Percentiles rank a stretch among this genome's conserved stretches.
These are phyloP conservation scores for Myxozyma mucilagina DNA, from an alignment of 805 yeast species.

Conservation along the genomic window DNA sequence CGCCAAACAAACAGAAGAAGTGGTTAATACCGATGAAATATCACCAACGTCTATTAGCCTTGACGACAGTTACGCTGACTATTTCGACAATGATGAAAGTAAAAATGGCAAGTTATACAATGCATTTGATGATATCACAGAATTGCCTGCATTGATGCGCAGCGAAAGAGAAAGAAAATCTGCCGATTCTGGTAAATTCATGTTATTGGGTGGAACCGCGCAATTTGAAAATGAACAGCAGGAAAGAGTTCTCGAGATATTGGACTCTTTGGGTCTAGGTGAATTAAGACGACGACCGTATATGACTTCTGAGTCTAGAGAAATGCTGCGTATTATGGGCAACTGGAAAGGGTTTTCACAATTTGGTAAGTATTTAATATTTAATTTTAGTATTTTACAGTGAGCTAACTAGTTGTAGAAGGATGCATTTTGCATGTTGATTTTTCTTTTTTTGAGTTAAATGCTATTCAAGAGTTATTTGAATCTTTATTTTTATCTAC, in stretches of 20 bases:
- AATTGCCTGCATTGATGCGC: neutral
- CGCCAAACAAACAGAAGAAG: neutral
- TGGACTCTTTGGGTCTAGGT: neutral
- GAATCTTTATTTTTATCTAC: neutral
- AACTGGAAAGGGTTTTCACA: neutral
- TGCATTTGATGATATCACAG: neutral
- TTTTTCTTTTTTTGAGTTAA: neutral
- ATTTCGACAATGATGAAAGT: neutral
- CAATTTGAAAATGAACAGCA: neutral
- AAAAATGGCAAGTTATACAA: neutral
- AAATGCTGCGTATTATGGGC: neutral
- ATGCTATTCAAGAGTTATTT: neutral
- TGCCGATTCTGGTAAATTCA: neutral
- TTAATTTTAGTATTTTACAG: neutral
- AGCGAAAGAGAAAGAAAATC: neutral
- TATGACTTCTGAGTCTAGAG: neutral
- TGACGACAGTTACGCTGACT: neutral
- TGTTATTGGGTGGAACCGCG: neutral
- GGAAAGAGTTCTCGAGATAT: neutral
- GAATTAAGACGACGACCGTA: neutral
- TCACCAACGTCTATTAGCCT: neutral
- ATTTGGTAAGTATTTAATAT: neutral
- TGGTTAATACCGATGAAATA: neutral
- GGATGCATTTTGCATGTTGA: neutral
- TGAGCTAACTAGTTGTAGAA: neutral